Conservation (phyloP, 1,284 basidiomycete species). For the Porodaedalea pini region DNA sequence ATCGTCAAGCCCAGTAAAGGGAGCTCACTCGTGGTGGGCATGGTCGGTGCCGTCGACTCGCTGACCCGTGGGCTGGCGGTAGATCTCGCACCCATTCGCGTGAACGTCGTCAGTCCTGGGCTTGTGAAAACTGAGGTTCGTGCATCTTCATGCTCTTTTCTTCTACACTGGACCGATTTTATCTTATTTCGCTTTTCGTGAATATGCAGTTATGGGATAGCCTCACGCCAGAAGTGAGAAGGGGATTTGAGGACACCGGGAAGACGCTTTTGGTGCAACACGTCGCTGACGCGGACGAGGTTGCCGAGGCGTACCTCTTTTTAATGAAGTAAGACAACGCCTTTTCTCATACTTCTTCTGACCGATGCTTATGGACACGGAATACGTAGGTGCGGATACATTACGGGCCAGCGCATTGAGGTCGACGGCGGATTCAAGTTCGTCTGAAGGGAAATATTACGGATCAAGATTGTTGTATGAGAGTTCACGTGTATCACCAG, state of each 20-base stretch:
- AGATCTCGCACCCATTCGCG: conserved; percentile 23
- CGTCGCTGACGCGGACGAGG: conserved; percentile 22
- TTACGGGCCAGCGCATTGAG: too few relatives aligned
- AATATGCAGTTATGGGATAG: conserved; percentile 24
- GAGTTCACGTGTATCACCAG: too few relatives aligned
- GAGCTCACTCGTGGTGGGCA: conserved; percentile 22
- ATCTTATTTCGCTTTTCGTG: background rate
- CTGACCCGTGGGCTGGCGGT: too few relatives aligned
- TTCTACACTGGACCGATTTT: background rate
- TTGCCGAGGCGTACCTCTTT: conserved; percentile 26
- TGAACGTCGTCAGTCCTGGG: conserved; percentile 24
- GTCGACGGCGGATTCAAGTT: too few relatives aligned
- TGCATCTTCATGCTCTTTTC: background rate
- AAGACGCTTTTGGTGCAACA: conserved; percentile 21
- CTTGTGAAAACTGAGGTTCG: conserved; percentile 20
- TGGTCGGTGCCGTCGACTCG: conserved; percentile 23
- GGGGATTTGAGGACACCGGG: conserved; percentile 12
- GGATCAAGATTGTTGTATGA: too few relatives aligned
- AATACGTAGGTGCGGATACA: too few relatives aligned
- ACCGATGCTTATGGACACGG: too few relatives aligned
- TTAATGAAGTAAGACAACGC: conserved; percentile 27
- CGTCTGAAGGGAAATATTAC: too few relatives aligned
- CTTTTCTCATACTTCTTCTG: too few relatives aligned
- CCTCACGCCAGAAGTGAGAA: conserved; percentile 8
- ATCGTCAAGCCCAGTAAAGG: conserved; percentile 18